Base-by-base conservation (phyloP, 2,329 filamentous ascomycete species). In the Zymoseptoria pseudotritici region DNA sequence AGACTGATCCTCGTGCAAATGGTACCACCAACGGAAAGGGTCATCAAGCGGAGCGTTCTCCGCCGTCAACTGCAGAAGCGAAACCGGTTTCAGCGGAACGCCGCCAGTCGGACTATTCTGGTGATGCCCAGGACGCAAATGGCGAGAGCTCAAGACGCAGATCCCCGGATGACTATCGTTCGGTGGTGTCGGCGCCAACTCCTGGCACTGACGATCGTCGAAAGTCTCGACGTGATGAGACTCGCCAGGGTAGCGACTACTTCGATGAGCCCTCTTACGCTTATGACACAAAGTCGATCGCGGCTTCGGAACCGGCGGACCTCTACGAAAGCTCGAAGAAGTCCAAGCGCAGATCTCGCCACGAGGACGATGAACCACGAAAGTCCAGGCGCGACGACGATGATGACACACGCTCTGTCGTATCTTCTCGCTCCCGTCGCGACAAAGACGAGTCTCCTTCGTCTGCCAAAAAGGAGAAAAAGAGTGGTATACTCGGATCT, bases 401-500 rank as follows among this genome's bases (percentile, higher is more conserved):
- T 46, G 76, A 79, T 55, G 78, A 79, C 57, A 72, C 69, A 31
- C 71, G 69, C 4, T 79, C 77, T 22, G 67, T 75, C 4, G 67
- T 72, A 3, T 78, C 78, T 4, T 71, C 72, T 4, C 71, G 76
- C 20, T 73, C 75, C 10, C 71, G 73, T 50, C 70, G 71, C 50
- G 73, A 55, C 19, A 76, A 77, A 26, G 76, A 77, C 11, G 70
- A 74, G 22, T 60, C 66, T 22, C 61, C 66, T 7, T 59, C 67
- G 13, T 57, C 62, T 17, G 69, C 68, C 58, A 71, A 77, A 62
- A 76, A 77, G 55, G 78, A 78, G 61, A 75, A 77, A 63, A 77
- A 77, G 54, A 74, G 74, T 54, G 76, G 78, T 11, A 57, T 81
- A 7, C 75, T 80, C 55, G 76, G 78, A 4, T 31, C 52, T 1